phyloP scores from a whole-genome alignment of 306 rosid species.

The Cucumis hystrix region DNA sequence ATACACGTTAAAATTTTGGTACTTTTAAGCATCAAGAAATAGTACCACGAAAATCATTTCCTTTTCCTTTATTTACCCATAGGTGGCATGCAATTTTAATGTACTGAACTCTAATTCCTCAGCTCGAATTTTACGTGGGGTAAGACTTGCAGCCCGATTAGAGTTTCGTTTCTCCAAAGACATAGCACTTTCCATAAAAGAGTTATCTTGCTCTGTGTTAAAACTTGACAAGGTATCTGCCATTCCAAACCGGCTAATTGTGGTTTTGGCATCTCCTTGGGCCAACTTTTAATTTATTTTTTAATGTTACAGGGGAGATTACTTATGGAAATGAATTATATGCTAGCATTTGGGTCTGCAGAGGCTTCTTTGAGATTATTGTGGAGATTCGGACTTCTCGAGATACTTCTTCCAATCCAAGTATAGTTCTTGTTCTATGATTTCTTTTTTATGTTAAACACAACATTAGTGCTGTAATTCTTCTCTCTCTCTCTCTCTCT shows the following conservation, averaged over 20 bases:
- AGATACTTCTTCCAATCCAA: slow-evolving; percentile 26
- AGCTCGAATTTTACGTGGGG: slow-evolving; percentile 26
- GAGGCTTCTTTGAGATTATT: slow-evolving; percentile 28
- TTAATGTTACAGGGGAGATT: slow-evolving; percentile 18
- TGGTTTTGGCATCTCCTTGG: background rate
- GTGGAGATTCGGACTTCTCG: slow-evolving; percentile 28
- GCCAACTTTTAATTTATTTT: background rate
- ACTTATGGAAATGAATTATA: slow-evolving; percentile 29
- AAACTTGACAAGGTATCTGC: slow-evolving; percentile 21
- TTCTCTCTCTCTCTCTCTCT: background rate
- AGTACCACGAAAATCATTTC: background rate
- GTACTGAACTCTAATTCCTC: slow-evolving; percentile 4
- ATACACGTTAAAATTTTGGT: background rate
- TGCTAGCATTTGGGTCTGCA: slow-evolving; percentile 30
- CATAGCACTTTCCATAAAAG: slow-evolving; percentile 20
- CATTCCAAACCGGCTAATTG: background rate
- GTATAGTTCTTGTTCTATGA: slow-evolving; percentile 1
- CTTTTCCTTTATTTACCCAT: background rate
- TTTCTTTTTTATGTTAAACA: background rate
- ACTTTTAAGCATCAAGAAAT: background rate
- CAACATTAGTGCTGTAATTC: background rate
- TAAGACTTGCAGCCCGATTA: slow-evolving; percentile 27
- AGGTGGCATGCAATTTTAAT: background rate
- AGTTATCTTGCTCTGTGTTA: slow-evolving; percentile 17
- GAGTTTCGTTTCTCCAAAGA: slow-evolving; percentile 19